Percentiles rank a stretch among this genome's conserved stretches.
Evolutionary conservation across 1,284 basidiomycete species (phyloP).

Genomic region (Sanguinoderma infundibulare): DNA sequence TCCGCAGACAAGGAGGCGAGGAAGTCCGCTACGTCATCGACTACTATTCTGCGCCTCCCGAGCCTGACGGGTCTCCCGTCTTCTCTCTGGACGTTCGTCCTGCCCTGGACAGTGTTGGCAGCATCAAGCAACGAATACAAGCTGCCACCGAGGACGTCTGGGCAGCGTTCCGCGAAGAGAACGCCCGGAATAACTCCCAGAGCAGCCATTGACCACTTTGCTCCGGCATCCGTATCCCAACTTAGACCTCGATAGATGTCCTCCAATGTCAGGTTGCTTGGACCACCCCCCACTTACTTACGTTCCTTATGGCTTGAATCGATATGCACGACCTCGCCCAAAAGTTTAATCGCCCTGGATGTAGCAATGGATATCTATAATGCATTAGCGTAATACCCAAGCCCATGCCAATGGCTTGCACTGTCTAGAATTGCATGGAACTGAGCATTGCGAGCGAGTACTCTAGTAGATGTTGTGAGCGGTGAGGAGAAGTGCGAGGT

Average conservation of each 20-base stretch:
- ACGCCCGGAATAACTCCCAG: slow-evolving; percentile 20
- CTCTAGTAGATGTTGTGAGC: slow-evolving; percentile 22
- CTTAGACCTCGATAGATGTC: neutral
- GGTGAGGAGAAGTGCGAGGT: slow-evolving; percentile 14
- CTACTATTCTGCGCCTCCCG: slow-evolving; percentile 90
- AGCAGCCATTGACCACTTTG: slow-evolving; percentile 7
- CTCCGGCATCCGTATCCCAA: neutral
- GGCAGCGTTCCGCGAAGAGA: slow-evolving; percentile 37
- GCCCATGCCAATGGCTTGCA: neutral
- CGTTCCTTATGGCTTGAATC: neutral
- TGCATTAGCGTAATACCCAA: slow-evolving; percentile 20
- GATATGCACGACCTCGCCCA: slow-evolving; percentile 6
- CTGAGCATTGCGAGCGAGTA: slow-evolving; percentile 13
- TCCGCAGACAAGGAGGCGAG: slow-evolving; percentile 76
- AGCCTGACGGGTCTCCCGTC: slow-evolving; percentile 87
- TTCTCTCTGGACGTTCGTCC: slow-evolving; percentile 93
- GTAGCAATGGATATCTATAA: slow-evolving; percentile 19
- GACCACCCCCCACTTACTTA: neutral
- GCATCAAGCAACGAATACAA: slow-evolving; percentile 71
- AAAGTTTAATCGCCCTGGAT: slow-evolving; percentile 14
- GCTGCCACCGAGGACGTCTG: slow-evolving; percentile 77
- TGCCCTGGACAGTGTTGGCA: slow-evolving; percentile 80
- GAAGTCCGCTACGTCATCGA: slow-evolving; percentile 95
- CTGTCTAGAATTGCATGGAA: slow-evolving; percentile 12
- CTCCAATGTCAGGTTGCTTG: neutral